Evolutionary conservation across 768 basidiomycete species (phyloP), one percentile per base, ranked within the genome.

Genomic region (Tricholoma bakamatsutake): DNA sequence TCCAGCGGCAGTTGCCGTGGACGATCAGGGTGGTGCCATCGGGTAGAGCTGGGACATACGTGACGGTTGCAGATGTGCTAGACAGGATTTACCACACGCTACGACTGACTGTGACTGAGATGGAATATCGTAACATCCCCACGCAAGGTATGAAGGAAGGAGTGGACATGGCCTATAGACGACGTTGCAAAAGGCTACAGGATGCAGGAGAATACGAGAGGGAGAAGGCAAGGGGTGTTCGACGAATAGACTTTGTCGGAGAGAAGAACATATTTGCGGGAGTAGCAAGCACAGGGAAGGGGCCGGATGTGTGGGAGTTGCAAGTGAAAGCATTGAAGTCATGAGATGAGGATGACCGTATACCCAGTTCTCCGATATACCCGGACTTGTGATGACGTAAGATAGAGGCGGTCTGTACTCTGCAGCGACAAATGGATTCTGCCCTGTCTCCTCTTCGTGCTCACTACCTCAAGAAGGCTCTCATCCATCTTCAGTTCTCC

Each of bases 391-490:
- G n/a, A n/a, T n/a, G n/a, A n/a, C n/a, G n/a, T n/a, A n/a, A n/a
- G n/a, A n/a, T n/a, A n/a, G n/a, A n/a, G n/a, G n/a, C n/a, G n/a
- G n/a, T n/a, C n/a, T n/a, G n/a, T n/a, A n/a, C n/a, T n/a, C n/a
- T n/a, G n/a, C n/a, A n/a, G n/a, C 21, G 21, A 24, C 21, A 24
- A 24, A 24, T 24, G 21, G 21, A 24, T 24, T 24, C 21, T 24
- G 2, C 1, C 1, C 82, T 98, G 49, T 91, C 93, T 1, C 91
- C 96, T 11, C 74, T 95, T 48, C 87, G 95, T 42, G 93, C 95
- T 4, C 97, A 99, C 67, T 99, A 99, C 71, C 90, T 99, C 69
- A 99, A 98, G 78, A 98, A 98, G 71, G 82, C 91, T 15, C 85
- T 99, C 54, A 80, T 98, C 43, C 83, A 88, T 61, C 85, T 98